phyloP scores from a whole-genome alignment of 73 alveolate species.

The Tetrahymena thermophila region DNA sequence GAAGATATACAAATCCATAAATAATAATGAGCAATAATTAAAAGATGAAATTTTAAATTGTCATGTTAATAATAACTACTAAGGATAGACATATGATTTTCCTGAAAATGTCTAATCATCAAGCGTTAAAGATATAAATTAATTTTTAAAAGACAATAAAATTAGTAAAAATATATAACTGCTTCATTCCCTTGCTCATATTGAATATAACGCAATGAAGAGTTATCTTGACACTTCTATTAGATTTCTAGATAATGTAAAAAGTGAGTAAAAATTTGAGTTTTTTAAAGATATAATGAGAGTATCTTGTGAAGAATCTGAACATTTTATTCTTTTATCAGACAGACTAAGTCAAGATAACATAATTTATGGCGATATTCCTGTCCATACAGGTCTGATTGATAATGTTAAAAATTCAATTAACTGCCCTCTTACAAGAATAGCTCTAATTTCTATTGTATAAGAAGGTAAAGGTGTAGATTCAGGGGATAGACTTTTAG shows the following conservation, averaged over 20 bases:
- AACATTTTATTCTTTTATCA: conserved; percentile 1
- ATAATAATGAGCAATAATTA: neutral
- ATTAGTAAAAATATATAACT: neutral
- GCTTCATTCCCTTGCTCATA: conserved; percentile 37
- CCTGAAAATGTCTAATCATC: neutral
- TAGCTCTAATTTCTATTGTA: conserved; percentile 24
- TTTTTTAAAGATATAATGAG: conserved; percentile 1
- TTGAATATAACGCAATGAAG: conserved; percentile 38
- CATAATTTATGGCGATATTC: conserved; percentile 7
- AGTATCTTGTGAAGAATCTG: conserved; percentile 23
- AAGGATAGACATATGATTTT: neutral
- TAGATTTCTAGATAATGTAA: conserved; percentile 13
- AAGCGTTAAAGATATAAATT: neutral
- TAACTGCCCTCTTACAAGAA: conserved; percentile 16
- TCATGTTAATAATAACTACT: neutral
- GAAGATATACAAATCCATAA: neutral
- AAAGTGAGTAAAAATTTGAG: neutral
- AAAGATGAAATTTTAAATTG: neutral
- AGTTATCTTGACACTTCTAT: conserved; percentile 20
- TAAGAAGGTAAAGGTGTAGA: conserved; percentile 44
- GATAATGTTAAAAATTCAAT: conserved; percentile 3
- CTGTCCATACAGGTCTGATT: conserved; percentile 15
- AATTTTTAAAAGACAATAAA: neutral
- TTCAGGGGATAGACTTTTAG: conserved; percentile 12
- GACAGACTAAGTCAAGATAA: neutral